Evolutionary conservation across 441 rosid genomes (phyloP).

Genomic region (Eruca vesicaria): DNA sequence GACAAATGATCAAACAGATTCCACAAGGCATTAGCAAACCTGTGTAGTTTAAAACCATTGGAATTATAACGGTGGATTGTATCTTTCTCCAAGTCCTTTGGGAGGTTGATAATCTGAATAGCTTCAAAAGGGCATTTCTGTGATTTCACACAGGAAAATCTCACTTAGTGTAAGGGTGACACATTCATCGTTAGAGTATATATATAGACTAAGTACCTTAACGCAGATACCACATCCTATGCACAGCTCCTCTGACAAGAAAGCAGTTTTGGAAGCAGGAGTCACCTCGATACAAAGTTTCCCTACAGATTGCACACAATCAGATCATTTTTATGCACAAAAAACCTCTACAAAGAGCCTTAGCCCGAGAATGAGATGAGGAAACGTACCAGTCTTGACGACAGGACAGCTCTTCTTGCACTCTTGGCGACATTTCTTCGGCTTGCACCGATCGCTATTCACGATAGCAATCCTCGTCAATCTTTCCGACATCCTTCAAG

Average conservation of each 20-base stretch:
- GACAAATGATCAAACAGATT: background rate
- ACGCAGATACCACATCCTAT: conserved; percentile 94
- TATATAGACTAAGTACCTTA: conserved; percentile 53
- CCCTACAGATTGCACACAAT: background rate
- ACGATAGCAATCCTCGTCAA: conserved; percentile 95
- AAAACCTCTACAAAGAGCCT: background rate
- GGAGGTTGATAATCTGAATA: background rate
- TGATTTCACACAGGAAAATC: background rate
- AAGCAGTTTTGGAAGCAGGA: conserved; percentile 64
- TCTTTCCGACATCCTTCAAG: conserved; percentile 66
- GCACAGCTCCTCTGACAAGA: conserved; percentile 85
- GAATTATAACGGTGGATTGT: conserved; percentile 88
- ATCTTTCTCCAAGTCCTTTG: conserved; percentile 72
- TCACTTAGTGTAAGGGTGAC: background rate
- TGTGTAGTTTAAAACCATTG: conserved; percentile 79
- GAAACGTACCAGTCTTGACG: conserved; percentile 63
- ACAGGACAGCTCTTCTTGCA: conserved; percentile 99
- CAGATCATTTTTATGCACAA: background rate
- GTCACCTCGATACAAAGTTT: conserved; percentile 87
- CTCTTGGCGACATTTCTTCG: conserved; percentile 95
- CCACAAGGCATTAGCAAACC: background rate
- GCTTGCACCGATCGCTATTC: conserved; percentile 88
- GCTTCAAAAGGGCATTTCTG: conserved; percentile 1
- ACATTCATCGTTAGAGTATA: background rate
- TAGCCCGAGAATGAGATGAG: background rate